Evolutionary conservation across 768 basidiomycete genomes (phyloP), one percentile per base, ranked within the genome.

Genomic region (Leccinum subgranulosum): DNA sequence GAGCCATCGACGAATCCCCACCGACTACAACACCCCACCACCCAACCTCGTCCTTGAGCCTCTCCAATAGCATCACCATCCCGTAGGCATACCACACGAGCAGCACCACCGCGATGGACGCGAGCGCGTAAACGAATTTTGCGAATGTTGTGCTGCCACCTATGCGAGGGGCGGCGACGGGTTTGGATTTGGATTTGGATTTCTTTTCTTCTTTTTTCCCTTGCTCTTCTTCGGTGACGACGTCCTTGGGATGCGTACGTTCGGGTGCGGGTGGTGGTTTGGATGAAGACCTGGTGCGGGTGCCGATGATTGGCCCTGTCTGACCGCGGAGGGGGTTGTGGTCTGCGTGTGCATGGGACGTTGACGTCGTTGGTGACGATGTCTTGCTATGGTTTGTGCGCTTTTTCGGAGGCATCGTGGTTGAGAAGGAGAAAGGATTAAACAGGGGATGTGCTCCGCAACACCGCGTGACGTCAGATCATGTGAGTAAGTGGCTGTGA

Each of bases 71-170:
- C 4, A 76, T 49, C 7, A 78, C 48, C 28, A 78, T 55, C 11
- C 80, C 76, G 59, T 81, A 87, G 4, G 77, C 64, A 67, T 85
- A 86, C 69, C 80, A 84, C 6, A 72, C 76, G 19, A 75, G 65
- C 21, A 84, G 62, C 14, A 84, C 63, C 3, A 77, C 62, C 14
- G 75, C 75, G 48, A 79, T 59, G 9, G 77, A 41, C 27, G 77
- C 66, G 52, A 86, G 64, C 52, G 74, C 57, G 66, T 85, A 84
- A 34, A 84, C 78, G 68, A 88, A 76, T 21, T 69, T 76, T 61
- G 62, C 59, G 14, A 67, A 51, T 17, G 65, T 28, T 1, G 36
- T 36, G 29, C 51, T 49, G 15, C 49, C 11, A 14, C 51, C 36
- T 1, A 63, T 45, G 6, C 62, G 55, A 23, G 60, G 33, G 10